Evolutionary conservation across 441 rosid species (phyloP).

Genomic region (Gossypium schwendimanii): DNA sequence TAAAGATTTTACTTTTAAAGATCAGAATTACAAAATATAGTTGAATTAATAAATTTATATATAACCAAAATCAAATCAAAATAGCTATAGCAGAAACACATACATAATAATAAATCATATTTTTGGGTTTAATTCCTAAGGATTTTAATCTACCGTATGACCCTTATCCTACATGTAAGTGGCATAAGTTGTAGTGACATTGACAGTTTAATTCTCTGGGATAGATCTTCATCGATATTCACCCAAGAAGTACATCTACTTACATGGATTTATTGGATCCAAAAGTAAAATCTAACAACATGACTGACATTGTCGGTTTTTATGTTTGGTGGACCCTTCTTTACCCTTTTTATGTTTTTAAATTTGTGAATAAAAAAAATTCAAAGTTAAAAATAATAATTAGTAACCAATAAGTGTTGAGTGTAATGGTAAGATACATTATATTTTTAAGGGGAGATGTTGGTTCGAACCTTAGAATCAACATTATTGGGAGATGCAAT

Average conservation of each 20-base stretch:
- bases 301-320: constrained; percentile 2
- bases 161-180: not conserved
- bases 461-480: too few species aligned
- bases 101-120: too few species aligned
- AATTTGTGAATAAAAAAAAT: not conserved
- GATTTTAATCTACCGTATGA: not conserved
- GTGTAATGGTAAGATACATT: too few species aligned
- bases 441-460: too few species aligned
- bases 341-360: not conserved
- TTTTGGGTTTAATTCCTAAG: not conserved
- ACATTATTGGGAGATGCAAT: too few species aligned
- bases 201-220: not conserved
- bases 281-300: not conserved
- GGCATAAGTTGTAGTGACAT: not conserved
- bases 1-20: too few species aligned
- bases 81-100: not conserved
- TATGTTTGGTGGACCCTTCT: not conserved
- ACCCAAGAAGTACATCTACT: not conserved
- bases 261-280: not conserved
- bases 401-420: not conserved
- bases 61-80: too few species aligned
- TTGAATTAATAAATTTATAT: too few species aligned
- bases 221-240: constrained; percentile 7
- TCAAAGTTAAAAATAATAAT: not conserved
- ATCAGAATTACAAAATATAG: too few species aligned